Evolutionary conservation across 2,329 filamentous ascomycete genomes (phyloP).

Genomic region (Cladosporium sp.): DNA sequence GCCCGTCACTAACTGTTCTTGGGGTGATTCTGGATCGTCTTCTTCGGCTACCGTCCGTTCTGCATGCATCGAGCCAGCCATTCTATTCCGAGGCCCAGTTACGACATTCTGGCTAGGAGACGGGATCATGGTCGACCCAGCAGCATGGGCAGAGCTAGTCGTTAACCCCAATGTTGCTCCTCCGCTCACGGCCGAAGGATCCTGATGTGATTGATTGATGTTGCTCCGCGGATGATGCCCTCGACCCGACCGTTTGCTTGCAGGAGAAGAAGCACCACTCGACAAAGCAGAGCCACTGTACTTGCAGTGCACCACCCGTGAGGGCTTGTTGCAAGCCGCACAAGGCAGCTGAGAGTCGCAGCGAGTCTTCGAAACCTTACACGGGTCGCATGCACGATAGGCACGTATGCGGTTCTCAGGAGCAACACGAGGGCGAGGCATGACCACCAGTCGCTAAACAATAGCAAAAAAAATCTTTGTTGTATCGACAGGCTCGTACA

Average conservation of each 20-base stretch:
- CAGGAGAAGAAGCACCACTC: neutral
- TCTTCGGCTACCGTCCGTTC: neutral
- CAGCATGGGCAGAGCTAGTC: neutral
- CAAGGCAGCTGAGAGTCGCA: conserved; percentile 3
- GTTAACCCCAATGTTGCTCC: neutral
- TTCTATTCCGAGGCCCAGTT: neutral
- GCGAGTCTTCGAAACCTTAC: conserved; percentile 4
- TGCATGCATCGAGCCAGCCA: neutral
- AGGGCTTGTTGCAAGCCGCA: neutral
- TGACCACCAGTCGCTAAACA: neutral
- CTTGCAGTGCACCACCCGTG: neutral
- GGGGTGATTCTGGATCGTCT: neutral
- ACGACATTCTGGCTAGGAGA: neutral
- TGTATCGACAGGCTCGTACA: neutral
- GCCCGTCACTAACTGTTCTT: neutral
- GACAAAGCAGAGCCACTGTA: neutral
- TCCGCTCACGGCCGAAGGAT: neutral
- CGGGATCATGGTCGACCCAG: neutral
- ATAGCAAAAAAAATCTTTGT: neutral
- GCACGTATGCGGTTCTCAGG: conserved; percentile 2
- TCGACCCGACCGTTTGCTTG: neutral
- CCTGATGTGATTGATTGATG: neutral
- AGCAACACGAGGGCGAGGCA: conserved; percentile 3
- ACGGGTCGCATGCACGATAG: conserved; percentile 1
- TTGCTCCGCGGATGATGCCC: neutral